Conservation (phyloP, 2,329 filamentous ascomycete species). For the Aspergillus pseudoglaucus region DNA sequence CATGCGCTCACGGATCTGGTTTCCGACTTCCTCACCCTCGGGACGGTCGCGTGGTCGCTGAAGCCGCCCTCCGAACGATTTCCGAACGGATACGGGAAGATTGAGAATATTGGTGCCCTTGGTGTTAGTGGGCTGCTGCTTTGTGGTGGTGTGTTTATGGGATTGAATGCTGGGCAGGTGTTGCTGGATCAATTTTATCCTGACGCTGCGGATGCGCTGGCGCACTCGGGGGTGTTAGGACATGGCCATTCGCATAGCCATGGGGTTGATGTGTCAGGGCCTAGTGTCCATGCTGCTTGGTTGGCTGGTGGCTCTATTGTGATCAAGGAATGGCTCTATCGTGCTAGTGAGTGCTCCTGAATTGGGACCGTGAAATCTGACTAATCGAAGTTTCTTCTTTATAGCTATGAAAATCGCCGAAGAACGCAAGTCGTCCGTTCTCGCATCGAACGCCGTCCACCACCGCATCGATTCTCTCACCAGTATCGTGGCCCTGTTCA, state of each 20-base stretch:
- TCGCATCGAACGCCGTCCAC: slow-evolving; percentile 93
- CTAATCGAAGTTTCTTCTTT: background rate
- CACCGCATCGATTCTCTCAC: slow-evolving; percentile 95
- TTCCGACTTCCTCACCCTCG: slow-evolving; percentile 87
- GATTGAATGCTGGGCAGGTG: slow-evolving; percentile 64
- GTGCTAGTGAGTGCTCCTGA: slow-evolving; percentile 66
- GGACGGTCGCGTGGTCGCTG: slow-evolving; percentile 88
- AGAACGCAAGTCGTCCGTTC: slow-evolving; percentile 89
- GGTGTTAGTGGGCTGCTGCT: slow-evolving; percentile 90
- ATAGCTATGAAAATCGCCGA: slow-evolving; percentile 89
- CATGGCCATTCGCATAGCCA: slow-evolving; percentile 57
- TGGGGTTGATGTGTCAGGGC: slow-evolving; percentile 50
- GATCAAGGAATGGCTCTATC: slow-evolving; percentile 95
- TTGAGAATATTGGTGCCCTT: slow-evolving; percentile 91
- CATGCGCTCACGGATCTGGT: slow-evolving; percentile 93
- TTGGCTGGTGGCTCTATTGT: slow-evolving; percentile 81
- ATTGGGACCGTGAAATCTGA: background rate
- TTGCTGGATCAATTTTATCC: slow-evolving; percentile 68
- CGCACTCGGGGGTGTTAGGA: slow-evolving; percentile 35
- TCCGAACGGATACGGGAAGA: slow-evolving; percentile 88
- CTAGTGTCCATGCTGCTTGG: slow-evolving; percentile 93
- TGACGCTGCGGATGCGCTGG: slow-evolving; percentile 51
- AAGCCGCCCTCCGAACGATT: slow-evolving; percentile 77
- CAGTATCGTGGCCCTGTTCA: slow-evolving; percentile 82
- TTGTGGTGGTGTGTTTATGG: slow-evolving; percentile 86